Evolutionary conservation across 1,284 basidiomycete species (phyloP).

Genomic region (Puccinia hordei): DNA sequence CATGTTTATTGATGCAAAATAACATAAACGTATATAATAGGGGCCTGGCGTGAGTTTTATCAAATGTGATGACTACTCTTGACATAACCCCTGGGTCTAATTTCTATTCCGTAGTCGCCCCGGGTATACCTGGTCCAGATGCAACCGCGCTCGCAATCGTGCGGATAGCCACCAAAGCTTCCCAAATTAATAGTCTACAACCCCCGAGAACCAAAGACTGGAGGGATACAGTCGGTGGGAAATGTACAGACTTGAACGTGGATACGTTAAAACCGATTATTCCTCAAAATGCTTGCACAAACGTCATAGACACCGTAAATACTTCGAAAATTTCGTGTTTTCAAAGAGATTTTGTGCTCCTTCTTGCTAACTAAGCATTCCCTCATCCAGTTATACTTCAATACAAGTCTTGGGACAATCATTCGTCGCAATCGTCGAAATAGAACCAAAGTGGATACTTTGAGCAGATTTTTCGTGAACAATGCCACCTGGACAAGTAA

Average conservation of each 20-base stretch:
- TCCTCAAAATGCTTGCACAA: conserved; percentile 31
- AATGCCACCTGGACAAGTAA: conserved; percentile 51
- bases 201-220: conserved; percentile 37
- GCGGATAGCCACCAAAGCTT: conserved; percentile 11
- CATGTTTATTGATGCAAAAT: background rate
- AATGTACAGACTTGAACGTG: conserved; percentile 43
- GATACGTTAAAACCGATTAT: conserved; percentile 33
- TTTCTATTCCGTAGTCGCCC: conserved; percentile 30
- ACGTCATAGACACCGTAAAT: conserved; percentile 32
- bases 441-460: conserved; percentile 38
- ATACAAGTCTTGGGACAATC: conserved; percentile 48
- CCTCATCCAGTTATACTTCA: conserved; percentile 38
- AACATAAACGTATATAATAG: conserved; percentile 1
- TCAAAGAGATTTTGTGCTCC: background rate
- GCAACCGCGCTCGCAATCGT: conserved; percentile 47
- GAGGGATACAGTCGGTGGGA: conserved; percentile 43
- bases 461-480: conserved; percentile 49
- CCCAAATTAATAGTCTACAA: background rate
- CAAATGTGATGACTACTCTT: background rate
- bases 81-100: background rate
- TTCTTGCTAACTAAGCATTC: background rate
- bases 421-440: conserved; percentile 35
- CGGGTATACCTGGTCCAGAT: conserved; percentile 41
- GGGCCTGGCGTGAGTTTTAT: conserved; percentile 46
- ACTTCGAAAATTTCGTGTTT: background rate